Percentiles rank a stretch among this genome's conserved stretches.
Conservation (phyloP, 805 yeast genomes). For the Scheffersomyces stipitis region DNA sequence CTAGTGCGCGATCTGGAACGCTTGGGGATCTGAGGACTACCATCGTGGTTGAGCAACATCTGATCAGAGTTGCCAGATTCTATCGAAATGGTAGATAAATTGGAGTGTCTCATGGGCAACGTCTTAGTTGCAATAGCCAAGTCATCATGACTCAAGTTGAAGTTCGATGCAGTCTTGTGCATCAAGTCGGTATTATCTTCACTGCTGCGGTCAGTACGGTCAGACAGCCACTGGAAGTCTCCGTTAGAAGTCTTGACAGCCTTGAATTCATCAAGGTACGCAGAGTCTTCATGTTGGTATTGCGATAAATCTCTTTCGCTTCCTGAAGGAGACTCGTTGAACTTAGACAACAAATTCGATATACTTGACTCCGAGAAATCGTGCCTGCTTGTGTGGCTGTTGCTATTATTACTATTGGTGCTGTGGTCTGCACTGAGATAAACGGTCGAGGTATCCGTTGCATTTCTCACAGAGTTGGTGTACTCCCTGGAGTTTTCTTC, state of each 20-base stretch:
- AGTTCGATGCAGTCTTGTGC: slow-evolving; percentile 11
- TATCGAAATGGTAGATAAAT: slow-evolving; percentile 22
- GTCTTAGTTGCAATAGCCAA: no score
- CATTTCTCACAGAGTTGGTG: slow-evolving; percentile 4
- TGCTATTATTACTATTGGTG: slow-evolving; percentile 6
- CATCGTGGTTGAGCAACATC: slow-evolving; percentile 6
- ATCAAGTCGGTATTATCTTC: slow-evolving; percentile 5
- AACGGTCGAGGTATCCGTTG: slow-evolving; percentile 9
- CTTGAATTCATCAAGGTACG: slow-evolving; percentile 28
- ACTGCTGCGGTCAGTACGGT: slow-evolving; percentile 13
- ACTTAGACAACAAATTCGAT: slow-evolving; percentile 17
- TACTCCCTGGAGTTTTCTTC: slow-evolving; percentile 31
- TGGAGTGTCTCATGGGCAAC: slow-evolving; percentile 11
- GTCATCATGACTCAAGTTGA: slow-evolving; percentile 3
- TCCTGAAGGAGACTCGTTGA: slow-evolving; percentile 16
- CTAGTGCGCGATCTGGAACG: slow-evolving; percentile 1
- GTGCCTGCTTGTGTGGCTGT: background rate
- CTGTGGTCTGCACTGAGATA: slow-evolving; percentile 11
- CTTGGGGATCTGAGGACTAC: background rate
- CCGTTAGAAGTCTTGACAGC: slow-evolving; percentile 28
- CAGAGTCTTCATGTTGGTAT: slow-evolving; percentile 8
- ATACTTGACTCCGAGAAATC: slow-evolving; percentile 10
- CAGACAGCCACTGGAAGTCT: slow-evolving; percentile 31
- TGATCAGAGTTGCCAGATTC: slow-evolving; percentile 11
- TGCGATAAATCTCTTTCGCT: slow-evolving; percentile 13